Base-by-base conservation (phyloP, 2,329 filamentous ascomycete species). In the Calonectria hawksworthii region DNA sequence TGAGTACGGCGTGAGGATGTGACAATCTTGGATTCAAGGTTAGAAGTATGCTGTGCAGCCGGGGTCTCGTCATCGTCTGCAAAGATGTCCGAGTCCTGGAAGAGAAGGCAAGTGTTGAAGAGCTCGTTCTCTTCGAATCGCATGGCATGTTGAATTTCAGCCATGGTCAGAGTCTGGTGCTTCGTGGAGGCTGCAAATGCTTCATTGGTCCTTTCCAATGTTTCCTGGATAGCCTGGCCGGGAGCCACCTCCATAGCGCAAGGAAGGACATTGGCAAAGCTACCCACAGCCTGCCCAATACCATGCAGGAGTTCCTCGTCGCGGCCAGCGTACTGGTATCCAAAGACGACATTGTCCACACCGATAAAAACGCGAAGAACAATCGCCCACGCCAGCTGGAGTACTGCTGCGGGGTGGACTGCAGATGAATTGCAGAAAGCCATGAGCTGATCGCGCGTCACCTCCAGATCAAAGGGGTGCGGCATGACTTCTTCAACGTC, bases 381-480 rank as follows among this genome's bases (percentile, higher is more conserved):
- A 26, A 93, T 83, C 0, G 87, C 90, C 91, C 91, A 93, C 0
- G 91, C 90, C n/a, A 91, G 86, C 30, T 90, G 88, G 5, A 93
- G 84, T 4, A 92, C 84, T 0, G 89, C 87, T 0, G 89, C 86
- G 0, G 88, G 82, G 0, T 87, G 87, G 3, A 90, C 84, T 11
- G 84, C 10, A 74, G 84, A 56, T 85, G 84, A 64, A 0, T 77
- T 70, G 68, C 83, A 84, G 59, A 91, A 91, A 11, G 86, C 84
- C 13, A 88, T 85, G 2, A 90, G 77, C 4, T 85, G 83, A 34
- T 85, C 80, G 6, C 81, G 83, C 0, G 84, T 82, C 18, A 89
- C 83, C 11, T 87, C 85, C 6, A 89, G 78, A 10, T 87, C 83
- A 21, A 88, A 83, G 7, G 85, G 83, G 1, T 81, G 82, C 3